These are phyloP conservation scores for Mangifera indica DNA, from an alignment of 345 rosid species.

Conservation along the genomic window DNA sequence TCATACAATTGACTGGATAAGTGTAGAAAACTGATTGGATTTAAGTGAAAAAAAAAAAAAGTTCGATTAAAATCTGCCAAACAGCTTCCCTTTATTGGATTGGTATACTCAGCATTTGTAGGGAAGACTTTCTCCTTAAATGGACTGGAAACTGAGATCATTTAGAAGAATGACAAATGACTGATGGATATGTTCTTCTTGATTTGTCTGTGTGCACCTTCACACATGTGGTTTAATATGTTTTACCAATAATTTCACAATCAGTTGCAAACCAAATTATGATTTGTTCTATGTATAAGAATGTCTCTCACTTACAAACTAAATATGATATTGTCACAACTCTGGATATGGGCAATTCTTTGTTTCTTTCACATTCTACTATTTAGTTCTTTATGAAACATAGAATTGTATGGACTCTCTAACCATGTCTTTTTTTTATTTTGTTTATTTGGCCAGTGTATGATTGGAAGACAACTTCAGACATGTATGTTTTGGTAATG, in stretches of 20 bases:
- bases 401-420: background rate
- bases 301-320: background rate
- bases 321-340: background rate
- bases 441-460: constrained; percentile 11
- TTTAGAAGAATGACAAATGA: background rate
- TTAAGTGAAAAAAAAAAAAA: too few species aligned
- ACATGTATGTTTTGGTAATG: background rate
- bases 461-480: constrained; percentile 2
- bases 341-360: background rate
- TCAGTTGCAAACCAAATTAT: constrained; percentile 7
- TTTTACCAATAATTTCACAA: background rate
- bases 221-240: background rate
- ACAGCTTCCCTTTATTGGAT: too few species aligned
- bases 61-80: too few species aligned
- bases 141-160: background rate
- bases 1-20: too few species aligned
- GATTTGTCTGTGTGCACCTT: background rate
- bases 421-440: background rate
- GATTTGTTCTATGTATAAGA: background rate
- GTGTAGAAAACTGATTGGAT: too few species aligned
- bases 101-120: too few species aligned
- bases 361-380: background rate
- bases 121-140: too few species aligned
- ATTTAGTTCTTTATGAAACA: background rate
- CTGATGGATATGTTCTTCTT: background rate